Conservation (phyloP, 139 green algal genomes). For the Chlorokybus atmophyticus region DNA sequence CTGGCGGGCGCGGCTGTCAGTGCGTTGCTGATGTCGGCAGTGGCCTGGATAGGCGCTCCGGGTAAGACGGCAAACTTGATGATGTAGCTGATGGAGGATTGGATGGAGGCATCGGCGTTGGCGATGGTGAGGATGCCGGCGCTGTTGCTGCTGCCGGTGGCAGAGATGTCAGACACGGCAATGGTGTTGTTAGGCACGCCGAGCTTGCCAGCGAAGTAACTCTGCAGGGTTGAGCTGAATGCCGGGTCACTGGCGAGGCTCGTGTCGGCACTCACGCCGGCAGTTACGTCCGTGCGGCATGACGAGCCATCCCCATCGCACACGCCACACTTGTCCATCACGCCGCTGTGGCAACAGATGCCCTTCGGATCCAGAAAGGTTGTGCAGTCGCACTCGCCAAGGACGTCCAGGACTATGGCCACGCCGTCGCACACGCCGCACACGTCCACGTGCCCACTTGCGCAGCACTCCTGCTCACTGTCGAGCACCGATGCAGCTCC, state of each 20-base stretch:
- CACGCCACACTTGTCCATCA: background rate
- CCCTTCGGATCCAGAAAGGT: background rate
- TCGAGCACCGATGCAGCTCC: background rate
- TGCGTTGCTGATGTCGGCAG: background rate
- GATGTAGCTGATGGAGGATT: background rate
- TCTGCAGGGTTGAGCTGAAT: background rate
- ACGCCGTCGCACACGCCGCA: conserved; percentile 19
- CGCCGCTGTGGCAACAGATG: background rate
- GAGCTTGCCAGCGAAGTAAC: background rate
- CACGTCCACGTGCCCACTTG: conserved; percentile 9
- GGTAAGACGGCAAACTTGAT: background rate
- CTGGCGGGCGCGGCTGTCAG: background rate
- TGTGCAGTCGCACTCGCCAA: background rate
- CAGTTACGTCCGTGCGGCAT: background rate
- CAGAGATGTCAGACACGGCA: background rate
- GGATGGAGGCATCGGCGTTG: background rate
- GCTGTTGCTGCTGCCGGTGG: background rate
- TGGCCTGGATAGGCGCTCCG: background rate
- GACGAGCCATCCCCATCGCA: background rate
- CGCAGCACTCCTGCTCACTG: background rate
- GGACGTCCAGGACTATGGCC: background rate
- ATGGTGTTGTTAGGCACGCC: background rate
- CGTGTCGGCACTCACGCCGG: background rate
- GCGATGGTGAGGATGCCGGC: background rate
- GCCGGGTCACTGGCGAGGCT: background rate